Evolutionary conservation across 2,329 filamentous ascomycete genomes (phyloP).

Genomic region (Cladosporium sphaerospermum): DNA sequence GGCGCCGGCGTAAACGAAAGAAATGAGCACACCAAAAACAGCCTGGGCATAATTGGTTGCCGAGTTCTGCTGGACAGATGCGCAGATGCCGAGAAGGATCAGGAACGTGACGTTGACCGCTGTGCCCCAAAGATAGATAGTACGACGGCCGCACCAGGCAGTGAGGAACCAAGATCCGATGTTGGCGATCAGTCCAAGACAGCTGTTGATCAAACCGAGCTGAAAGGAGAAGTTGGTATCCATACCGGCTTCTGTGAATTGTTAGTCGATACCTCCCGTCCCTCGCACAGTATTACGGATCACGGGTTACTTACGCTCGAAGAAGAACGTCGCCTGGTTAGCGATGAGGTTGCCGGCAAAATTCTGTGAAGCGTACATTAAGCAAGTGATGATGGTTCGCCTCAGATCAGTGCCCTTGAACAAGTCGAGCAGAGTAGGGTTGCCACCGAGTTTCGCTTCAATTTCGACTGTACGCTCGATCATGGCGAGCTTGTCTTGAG

Average conservation of each 20-base stretch:
- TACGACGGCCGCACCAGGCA: conserved; percentile 65
- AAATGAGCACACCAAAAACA: conserved; percentile 75
- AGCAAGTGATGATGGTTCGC: conserved; percentile 65
- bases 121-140: conserved; percentile 66
- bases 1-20: conserved; percentile 75
- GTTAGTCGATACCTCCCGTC: conserved; percentile 13
- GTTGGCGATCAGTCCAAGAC: conserved; percentile 69
- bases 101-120: conserved; percentile 58
- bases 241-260: conserved; percentile 40
- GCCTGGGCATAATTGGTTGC: conserved; percentile 59
- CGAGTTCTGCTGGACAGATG: conserved; percentile 57
- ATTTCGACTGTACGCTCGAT: conserved; percentile 84
- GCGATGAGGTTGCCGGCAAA: conserved; percentile 42
- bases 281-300: conserved; percentile 19
- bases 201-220: conserved; percentile 51
- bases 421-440: conserved; percentile 73
- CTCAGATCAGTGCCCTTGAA: conserved; percentile 73
- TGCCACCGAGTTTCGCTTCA: conserved; percentile 67
- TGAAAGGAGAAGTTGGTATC: conserved; percentile 37
- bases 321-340: conserved; percentile 46
- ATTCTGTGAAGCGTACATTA: conserved; percentile 44
- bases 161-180: conserved; percentile 75
- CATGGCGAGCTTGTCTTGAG: conserved; percentile 80
- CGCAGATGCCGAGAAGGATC: conserved; percentile 79
- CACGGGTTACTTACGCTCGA: conserved; percentile 38